Evolutionary conservation across 176 grass and related monocot species (phyloP).

Genomic region (Oryza coarctata): DNA sequence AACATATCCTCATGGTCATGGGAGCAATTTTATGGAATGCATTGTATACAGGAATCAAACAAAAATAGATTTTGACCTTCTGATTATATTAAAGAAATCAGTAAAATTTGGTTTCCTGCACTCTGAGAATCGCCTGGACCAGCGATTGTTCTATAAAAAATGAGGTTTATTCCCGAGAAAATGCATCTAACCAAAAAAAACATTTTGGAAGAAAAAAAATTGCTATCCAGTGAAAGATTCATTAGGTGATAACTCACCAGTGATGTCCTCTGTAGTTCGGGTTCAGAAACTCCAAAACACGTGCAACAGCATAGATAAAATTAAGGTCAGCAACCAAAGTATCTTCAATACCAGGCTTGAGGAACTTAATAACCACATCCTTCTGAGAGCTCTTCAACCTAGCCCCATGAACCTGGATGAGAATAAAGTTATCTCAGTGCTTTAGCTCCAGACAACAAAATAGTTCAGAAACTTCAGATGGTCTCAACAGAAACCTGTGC

Average conservation of each 20-base stretch:
- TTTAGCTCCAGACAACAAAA: conserved; percentile 10
- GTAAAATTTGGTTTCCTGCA: neutral
- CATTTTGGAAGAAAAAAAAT: too few relatives aligned
- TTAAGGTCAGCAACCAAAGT: conserved; percentile 94
- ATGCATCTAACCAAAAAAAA: too few relatives aligned
- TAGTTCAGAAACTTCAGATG: conserved; percentile 19
- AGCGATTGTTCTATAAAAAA: conserved; percentile 13
- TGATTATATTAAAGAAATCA: neutral
- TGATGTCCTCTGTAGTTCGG: conserved; percentile 92
- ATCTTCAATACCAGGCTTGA: conserved; percentile 95
- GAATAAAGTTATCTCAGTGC: conserved; percentile 17
- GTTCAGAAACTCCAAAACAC: conserved; percentile 89
- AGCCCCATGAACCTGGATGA: conserved; percentile 83
- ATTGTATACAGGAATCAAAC: conserved; percentile 3
- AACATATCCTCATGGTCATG: neutral
- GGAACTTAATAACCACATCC: conserved; percentile 96
- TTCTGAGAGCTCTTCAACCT: conserved; percentile 89
- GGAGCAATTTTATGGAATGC: conserved; percentile 6
- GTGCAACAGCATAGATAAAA: conserved; percentile 85
- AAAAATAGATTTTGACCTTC: neutral
- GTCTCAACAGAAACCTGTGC: conserved; percentile 60
- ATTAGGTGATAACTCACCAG: conserved; percentile 50
- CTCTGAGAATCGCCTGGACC: neutral
- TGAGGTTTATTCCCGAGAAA: neutral
- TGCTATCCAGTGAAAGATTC: neutral